Percentiles rank a stretch among this genome's conserved stretches.
These are phyloP conservation scores for Trametes polyzona DNA, from an alignment of 1,284 basidiomycete genomes.

Conservation along the genomic window DNA sequence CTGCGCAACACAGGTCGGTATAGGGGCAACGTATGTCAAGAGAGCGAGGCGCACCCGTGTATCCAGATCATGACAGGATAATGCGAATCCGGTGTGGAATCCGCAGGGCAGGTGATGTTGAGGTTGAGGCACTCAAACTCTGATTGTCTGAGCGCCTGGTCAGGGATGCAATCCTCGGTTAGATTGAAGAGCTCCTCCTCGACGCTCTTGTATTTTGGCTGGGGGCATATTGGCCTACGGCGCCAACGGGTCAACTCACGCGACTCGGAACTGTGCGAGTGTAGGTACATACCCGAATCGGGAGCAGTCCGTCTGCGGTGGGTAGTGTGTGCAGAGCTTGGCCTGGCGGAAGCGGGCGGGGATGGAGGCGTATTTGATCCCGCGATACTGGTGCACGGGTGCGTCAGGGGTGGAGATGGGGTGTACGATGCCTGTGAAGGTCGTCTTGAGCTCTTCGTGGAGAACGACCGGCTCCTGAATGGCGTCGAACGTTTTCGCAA, in stretches of 20 bases:
- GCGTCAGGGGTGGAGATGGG: conserved; percentile 55
- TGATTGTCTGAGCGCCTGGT: conserved; percentile 60
- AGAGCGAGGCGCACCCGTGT: conserved; percentile 56
- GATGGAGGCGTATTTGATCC: conserved; percentile 76
- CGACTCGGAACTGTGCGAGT: background rate
- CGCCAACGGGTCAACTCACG: conserved; percentile 2
- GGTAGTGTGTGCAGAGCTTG: conserved; percentile 58
- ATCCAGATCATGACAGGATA: conserved; percentile 81
- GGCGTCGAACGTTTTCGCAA: conserved; percentile 29
- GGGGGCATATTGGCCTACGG: conserved; percentile 74
- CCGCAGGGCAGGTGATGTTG: conserved; percentile 73
- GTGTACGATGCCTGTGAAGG: conserved; percentile 68
- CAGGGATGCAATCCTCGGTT: conserved; percentile 54
- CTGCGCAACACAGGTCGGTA: conserved; percentile 39
- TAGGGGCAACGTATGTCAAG: conserved; percentile 14
- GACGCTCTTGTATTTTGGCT: conserved; percentile 49
- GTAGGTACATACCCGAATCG: conserved; percentile 55
- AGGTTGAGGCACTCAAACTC: conserved; percentile 79
- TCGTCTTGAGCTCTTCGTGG: conserved; percentile 59
- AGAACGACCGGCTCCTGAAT: conserved; percentile 42
- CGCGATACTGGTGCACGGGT: conserved; percentile 70
- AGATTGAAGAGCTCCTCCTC: conserved; percentile 69
- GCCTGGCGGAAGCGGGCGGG: conserved; percentile 77
- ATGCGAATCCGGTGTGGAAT: conserved; percentile 50
- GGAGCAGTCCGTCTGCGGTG: conserved; percentile 60